Evolutionary conservation across 176 grass and related monocot species (phyloP).

Genomic region (Phragmites australis): DNA sequence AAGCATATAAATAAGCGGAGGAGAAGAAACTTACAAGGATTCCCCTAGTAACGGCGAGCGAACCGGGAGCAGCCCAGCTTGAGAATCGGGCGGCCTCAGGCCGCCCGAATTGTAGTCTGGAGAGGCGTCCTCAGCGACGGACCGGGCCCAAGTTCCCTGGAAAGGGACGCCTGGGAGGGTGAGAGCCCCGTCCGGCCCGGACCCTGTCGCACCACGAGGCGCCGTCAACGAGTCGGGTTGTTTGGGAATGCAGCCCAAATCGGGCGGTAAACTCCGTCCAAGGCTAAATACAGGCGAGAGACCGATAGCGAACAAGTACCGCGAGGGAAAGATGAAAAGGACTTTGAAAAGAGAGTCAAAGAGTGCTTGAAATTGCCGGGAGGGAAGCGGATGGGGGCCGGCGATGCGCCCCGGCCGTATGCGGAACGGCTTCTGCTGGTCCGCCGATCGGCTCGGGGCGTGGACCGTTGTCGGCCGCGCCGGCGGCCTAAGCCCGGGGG

Average conservation of each 20-base stretch:
- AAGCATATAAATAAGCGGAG: too few relatives aligned
- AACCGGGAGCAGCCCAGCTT: too few relatives aligned
- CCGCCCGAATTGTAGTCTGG: too few relatives aligned
- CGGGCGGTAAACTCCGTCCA: slow-evolving; percentile 48
- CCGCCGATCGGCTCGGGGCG: slow-evolving; percentile 30
- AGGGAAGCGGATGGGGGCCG: slow-evolving; percentile 44
- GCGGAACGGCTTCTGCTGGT: slow-evolving; percentile 26
- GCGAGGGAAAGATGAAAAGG: slow-evolving; percentile 65
- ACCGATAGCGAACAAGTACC: slow-evolving; percentile 12
- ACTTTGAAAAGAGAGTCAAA: slow-evolving; percentile 78
- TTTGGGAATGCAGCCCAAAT: slow-evolving; percentile 39
- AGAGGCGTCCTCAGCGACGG: too few relatives aligned
- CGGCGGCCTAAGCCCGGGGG: not conserved
- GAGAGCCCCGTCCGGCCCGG: slow-evolving; percentile 54
- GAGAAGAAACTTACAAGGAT: too few relatives aligned
- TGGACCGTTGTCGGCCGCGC: not conserved
- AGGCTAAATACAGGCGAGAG: slow-evolving; percentile 58
- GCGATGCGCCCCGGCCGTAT: slow-evolving; percentile 45
- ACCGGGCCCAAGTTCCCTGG: slow-evolving; percentile 42
- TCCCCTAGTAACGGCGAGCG: too few relatives aligned
- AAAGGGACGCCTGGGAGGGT: slow-evolving; percentile 50
- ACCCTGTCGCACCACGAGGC: slow-evolving; percentile 51
- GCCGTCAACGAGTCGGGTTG: slow-evolving; percentile 39
- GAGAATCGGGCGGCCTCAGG: too few relatives aligned
- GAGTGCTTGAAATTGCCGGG: slow-evolving; percentile 63